A percentile compares a stretch with the other conserved stretches of the same genome.
Conservation (phyloP, 305 asterid genomes). For the Solanum hybrid region DNA sequence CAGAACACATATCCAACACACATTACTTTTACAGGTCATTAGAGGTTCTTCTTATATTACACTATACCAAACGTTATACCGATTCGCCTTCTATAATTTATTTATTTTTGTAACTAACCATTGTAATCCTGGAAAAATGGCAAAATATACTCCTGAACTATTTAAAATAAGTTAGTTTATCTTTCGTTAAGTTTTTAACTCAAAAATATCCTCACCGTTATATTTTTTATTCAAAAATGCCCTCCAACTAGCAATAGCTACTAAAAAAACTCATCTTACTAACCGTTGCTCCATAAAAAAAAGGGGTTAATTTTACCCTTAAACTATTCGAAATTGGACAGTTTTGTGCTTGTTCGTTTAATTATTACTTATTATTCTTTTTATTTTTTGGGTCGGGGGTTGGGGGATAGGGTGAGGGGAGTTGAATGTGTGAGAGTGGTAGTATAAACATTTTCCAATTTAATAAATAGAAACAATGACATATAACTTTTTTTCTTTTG, state of each 20-base stretch:
- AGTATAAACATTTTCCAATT: neutral
- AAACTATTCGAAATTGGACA: neutral
- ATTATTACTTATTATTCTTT: neutral
- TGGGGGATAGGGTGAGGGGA: neutral
- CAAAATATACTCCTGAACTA: neutral
- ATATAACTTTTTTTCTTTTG: neutral
- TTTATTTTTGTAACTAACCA: neutral
- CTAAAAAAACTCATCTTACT: neutral
- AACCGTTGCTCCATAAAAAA: neutral
- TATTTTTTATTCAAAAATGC: neutral
- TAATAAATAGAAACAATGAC: neutral
- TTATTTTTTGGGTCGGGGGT: neutral
- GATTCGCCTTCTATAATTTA: neutral
- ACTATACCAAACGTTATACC: neutral
- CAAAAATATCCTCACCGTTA: neutral
- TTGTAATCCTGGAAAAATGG: neutral
- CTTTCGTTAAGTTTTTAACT: neutral
- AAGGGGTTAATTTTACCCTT: neutral
- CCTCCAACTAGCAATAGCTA: neutral
- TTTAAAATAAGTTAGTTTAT: neutral
- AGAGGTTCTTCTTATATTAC: neutral
- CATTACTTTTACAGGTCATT: neutral
- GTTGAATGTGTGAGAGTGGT: neutral
- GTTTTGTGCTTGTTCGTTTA: neutral
- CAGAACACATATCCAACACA: neutral